phyloP scores from a whole-genome alignment of 2,329 filamentous ascomycete species.

The Colletotrichum sp. region DNA sequence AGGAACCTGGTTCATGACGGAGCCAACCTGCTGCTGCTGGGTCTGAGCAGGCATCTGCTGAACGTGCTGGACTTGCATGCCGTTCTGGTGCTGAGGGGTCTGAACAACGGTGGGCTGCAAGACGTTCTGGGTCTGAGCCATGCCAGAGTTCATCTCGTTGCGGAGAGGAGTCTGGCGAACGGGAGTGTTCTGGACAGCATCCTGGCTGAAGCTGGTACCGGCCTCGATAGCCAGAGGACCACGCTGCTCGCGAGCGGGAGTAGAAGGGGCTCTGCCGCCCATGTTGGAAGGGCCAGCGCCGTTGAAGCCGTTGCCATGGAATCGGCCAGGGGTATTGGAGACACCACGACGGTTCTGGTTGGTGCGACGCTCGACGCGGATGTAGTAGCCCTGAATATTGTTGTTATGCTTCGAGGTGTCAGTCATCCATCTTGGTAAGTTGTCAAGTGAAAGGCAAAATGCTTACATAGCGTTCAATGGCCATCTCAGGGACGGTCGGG shows the following conservation, averaged over 20 bases:
- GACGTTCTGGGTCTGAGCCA: background rate
- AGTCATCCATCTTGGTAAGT: background rate
- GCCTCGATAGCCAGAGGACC: constrained; percentile 12
- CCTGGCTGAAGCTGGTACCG: background rate
- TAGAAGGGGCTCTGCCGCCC: background rate
- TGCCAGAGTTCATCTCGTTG: background rate
- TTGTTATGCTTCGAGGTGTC: constrained; percentile 34
- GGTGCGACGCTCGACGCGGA: constrained; percentile 40
- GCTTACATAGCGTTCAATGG: constrained; percentile 38
- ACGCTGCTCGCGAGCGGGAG: constrained; percentile 4
- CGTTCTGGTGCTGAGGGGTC: background rate
- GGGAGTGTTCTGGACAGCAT: background rate
- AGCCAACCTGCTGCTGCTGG: background rate
- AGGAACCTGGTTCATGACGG: background rate
- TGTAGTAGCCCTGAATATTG: constrained; percentile 31
- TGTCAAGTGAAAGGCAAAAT: background rate
- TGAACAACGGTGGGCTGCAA: background rate
- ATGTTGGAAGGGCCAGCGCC: background rate
- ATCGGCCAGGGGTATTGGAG: background rate
- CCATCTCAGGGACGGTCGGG: constrained; percentile 40
- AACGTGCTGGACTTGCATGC: background rate
- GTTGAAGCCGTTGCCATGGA: background rate
- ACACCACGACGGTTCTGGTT: constrained; percentile 1
- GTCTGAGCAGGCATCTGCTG: background rate
- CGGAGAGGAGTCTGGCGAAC: background rate